Evolutionary conservation across 192 early-diverging fungal species (phyloP).

Genomic region (Neocallimastix lanati): DNA sequence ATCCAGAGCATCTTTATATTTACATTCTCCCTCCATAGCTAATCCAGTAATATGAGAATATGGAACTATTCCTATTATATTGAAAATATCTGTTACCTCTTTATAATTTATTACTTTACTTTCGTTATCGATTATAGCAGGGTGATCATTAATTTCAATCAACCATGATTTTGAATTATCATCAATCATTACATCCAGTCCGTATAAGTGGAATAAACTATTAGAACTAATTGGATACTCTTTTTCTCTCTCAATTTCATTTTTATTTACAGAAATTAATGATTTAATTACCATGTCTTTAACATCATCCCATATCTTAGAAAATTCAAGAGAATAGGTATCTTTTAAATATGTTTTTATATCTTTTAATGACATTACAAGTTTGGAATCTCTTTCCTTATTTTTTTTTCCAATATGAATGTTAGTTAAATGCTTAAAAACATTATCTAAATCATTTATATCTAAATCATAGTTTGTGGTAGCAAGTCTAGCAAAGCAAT

Average conservation of each 20-base stretch:
- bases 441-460: conserved; percentile 8
- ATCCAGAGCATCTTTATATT: too few relatives aligned
- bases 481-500: conserved; percentile 20
- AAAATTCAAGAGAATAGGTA: conserved; percentile 10
- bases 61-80: too few relatives aligned
- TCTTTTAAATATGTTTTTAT: conserved; percentile 15
- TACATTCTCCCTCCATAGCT: too few relatives aligned
- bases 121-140: not conserved
- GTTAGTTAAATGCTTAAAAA: conserved; percentile 25
- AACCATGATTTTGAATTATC: conserved; percentile 6
- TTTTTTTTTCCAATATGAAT: too few relatives aligned
- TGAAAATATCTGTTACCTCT: too few relatives aligned
- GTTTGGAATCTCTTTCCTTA: too few relatives aligned
- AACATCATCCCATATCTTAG: conserved; percentile 10
- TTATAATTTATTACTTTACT: too few relatives aligned
- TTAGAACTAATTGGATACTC: not conserved
- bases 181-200: conserved; percentile 9
- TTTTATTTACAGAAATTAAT: conserved; percentile 9
- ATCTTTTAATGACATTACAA: conserved; percentile 10
- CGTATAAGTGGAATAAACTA: conserved; percentile 9
- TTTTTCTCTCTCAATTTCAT: not conserved
- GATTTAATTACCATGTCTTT: conserved; percentile 17
- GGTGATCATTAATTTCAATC: conserved; percentile 1
- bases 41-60: too few relatives aligned
- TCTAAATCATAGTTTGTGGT: conserved; percentile 9